phyloP scores from a whole-genome alignment of 768 basidiomycete genomes.

The Boletus coccyginus region DNA sequence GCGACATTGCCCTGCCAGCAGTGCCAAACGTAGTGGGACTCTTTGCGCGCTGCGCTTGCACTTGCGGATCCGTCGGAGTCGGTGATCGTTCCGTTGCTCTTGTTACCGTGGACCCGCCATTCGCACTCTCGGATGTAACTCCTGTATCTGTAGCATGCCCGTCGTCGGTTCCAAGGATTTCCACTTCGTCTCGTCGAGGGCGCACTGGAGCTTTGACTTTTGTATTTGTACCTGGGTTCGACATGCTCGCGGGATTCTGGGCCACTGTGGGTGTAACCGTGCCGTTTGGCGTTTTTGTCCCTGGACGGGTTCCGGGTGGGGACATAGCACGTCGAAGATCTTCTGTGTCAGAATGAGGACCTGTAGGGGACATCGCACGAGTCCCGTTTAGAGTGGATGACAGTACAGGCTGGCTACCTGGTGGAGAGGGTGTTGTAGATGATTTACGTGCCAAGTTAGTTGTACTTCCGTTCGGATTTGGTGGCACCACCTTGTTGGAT shows the following conservation, averaged over 20 bases:
- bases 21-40: conserved; percentile 50
- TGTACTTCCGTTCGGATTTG: conserved; percentile 29
- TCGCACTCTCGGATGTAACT: conserved; percentile 39
- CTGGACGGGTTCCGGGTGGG: conserved; percentile 49
- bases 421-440: conserved; percentile 39
- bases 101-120: conserved; percentile 26
- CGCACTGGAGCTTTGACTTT: conserved; percentile 54
- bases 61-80: conserved; percentile 51
- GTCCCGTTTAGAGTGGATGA: conserved; percentile 29
- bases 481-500: conserved; percentile 40
- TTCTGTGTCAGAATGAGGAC: conserved; percentile 47
- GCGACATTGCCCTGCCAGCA: conserved; percentile 59
- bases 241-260: conserved; percentile 10
- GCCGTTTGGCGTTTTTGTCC: conserved; percentile 35
- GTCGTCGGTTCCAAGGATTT: conserved; percentile 44
- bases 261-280: conserved; percentile 6
- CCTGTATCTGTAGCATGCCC: conserved; percentile 47
- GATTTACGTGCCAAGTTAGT: conserved; percentile 45
- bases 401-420: conserved; percentile 28
- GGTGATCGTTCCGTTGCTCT: conserved; percentile 45
- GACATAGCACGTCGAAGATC: conserved; percentile 67
- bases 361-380: conserved; percentile 68
- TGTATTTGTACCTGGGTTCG: conserved; percentile 28
- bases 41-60: conserved; percentile 40
- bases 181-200: conserved; percentile 44